These are phyloP conservation scores for Populus simonii DNA, from an alignment of 345 rosid genomes.

Conservation along the genomic window DNA sequence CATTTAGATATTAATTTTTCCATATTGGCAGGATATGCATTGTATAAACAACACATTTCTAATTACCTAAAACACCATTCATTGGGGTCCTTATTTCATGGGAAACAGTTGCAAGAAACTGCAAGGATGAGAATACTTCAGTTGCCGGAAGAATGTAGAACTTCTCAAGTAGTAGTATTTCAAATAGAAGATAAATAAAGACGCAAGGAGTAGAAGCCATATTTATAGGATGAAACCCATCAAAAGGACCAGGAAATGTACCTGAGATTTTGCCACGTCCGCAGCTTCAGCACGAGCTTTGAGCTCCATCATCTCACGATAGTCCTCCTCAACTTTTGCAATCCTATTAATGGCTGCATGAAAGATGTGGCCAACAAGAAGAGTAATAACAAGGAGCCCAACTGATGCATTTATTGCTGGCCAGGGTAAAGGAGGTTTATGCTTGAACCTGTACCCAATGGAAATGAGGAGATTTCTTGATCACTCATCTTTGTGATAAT, in stretches of 20 bases:
- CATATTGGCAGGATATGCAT: conserved; percentile 4
- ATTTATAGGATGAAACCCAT: background rate
- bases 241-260: conserved; percentile 20
- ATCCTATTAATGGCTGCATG: conserved; percentile 70
- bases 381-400: conserved; percentile 60
- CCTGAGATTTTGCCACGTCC: conserved; percentile 97
- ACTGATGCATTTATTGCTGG: conserved; percentile 58
- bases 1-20: conserved; percentile 6
- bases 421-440: conserved; percentile 77
- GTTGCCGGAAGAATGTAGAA: background rate
- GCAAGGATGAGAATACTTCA: conserved; percentile 31
- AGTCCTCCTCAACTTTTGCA: conserved; percentile 73
- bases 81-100: conserved; percentile 97
- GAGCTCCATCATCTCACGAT: conserved; percentile 67
- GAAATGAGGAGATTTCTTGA: conserved; percentile 11
- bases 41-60: conserved; percentile 7
- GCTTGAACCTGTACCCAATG: conserved; percentile 61
- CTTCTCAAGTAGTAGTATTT: background rate
- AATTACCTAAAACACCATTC: conserved; percentile 82
- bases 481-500: conserved; percentile 3
- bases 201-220: background rate
- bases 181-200: background rate
- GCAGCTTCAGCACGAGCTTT: conserved; percentile 98
- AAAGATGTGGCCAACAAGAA: conserved; percentile 75
- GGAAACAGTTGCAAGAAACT: conserved; percentile 97